A percentile compares a stretch with the other conserved stretches of the same genome.
These are phyloP conservation scores for Dactylellina parvicollis DNA, from an alignment of 2,329 filamentous ascomycete species.

Conservation along the genomic window DNA sequence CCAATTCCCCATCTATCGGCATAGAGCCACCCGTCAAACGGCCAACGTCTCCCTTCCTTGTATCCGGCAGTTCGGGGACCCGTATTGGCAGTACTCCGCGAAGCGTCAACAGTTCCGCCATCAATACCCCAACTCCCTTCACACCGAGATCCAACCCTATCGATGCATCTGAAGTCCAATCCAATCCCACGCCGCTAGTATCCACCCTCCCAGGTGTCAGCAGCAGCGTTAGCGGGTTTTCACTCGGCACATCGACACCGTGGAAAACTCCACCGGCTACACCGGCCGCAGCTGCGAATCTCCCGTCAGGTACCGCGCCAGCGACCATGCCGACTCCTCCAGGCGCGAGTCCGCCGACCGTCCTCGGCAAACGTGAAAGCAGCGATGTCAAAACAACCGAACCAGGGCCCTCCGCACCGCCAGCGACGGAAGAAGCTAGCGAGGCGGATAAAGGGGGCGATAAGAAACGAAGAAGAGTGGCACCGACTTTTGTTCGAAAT, in stretches of 20 bases:
- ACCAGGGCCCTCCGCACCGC: constrained; percentile 63
- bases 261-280: constrained; percentile 69
- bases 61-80: constrained; percentile 38
- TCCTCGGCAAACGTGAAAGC: constrained; percentile 66
- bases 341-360: constrained; percentile 65
- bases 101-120: constrained; percentile 66
- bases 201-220: constrained; percentile 49
- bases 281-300: constrained; percentile 69
- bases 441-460: constrained; percentile 66
- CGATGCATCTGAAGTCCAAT: constrained; percentile 26
- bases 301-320: constrained; percentile 63
- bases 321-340: constrained; percentile 75
- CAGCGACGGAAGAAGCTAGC: constrained; percentile 66
- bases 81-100: constrained; percentile 25
- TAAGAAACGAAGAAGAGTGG: constrained; percentile 76
- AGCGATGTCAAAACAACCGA: constrained; percentile 37
- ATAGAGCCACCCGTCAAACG: constrained; percentile 59
- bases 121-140: constrained; percentile 73
- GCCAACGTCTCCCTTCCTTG: constrained; percentile 60
- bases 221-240: constrained; percentile 70
- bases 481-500: constrained; percentile 69
- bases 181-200: constrained; percentile 50
- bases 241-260: constrained; percentile 68
- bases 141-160: constrained; percentile 65
- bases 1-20: constrained; percentile 34